These are phyloP conservation scores for Clonostachys solani DNA, from an alignment of 2,329 filamentous ascomycete genomes.

Conservation along the genomic window DNA sequence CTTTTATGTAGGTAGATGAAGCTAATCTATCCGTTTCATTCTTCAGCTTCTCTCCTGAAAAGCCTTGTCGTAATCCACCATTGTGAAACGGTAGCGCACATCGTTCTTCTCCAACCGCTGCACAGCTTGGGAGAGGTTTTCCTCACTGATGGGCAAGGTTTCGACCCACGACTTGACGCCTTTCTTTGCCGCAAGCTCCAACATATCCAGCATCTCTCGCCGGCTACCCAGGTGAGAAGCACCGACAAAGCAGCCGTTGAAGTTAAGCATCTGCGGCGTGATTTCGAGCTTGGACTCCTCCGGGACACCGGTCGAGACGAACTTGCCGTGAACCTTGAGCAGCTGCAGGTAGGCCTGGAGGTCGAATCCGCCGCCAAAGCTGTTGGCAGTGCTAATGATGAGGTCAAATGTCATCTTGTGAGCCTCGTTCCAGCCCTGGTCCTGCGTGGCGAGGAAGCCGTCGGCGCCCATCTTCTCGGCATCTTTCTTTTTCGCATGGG, in stretches of 20 bases:
- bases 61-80: slow-evolving; percentile 13
- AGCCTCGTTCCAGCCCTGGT: slow-evolving; percentile 42
- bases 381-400: slow-evolving; percentile 54
- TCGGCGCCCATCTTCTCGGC: slow-evolving; percentile 49
- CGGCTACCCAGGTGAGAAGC: slow-evolving; percentile 37
- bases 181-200: slow-evolving; percentile 46
- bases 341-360: slow-evolving; percentile 55
- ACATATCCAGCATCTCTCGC: slow-evolving; percentile 48
- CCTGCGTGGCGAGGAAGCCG: slow-evolving; percentile 52
- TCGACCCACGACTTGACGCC: slow-evolving; percentile 47
- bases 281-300: slow-evolving; percentile 17
- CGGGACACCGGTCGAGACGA: slow-evolving; percentile 45
- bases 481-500: slow-evolving; percentile 50
- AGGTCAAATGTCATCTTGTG: slow-evolving; percentile 62
- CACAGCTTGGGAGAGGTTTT: slow-evolving; percentile 6
- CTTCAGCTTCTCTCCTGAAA: slow-evolving; percentile 1
- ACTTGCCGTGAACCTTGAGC: slow-evolving; percentile 51
- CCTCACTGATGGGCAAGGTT: slow-evolving; percentile 10
- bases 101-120: slow-evolving; percentile 4
- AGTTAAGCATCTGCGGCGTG: slow-evolving; percentile 33
- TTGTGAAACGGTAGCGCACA: slow-evolving; percentile 11
- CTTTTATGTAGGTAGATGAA: too few species aligned
- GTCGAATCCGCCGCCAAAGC: slow-evolving; percentile 44
- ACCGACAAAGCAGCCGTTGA: slow-evolving; percentile 42
- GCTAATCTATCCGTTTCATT: too few species aligned